phyloP scores from a whole-genome alignment of 495 filamentous ascomycete species.

The Aspergillus avenaceus region DNA sequence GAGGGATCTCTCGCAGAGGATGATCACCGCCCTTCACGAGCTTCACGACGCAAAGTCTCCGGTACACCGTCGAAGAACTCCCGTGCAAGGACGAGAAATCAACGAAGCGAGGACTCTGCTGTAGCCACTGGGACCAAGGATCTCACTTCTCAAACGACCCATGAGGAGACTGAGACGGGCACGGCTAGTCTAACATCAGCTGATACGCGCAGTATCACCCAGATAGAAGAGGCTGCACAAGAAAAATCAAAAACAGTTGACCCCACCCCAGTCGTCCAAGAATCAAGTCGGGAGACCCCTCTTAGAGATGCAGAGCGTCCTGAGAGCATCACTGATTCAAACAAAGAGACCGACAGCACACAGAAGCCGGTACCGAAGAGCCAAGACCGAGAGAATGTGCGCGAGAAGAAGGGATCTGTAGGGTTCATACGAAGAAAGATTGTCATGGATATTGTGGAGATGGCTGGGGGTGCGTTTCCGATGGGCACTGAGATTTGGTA shows the following conservation, averaged over 20 bases:
- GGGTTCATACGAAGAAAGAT: conserved; percentile 53
- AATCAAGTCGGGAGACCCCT: neutral
- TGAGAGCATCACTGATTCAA: too few species aligned
- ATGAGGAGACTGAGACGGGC: neutral
- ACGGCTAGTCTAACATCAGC: neutral
- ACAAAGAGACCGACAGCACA: neutral
- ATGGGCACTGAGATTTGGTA: conserved; percentile 68
- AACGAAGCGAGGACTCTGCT: neutral
- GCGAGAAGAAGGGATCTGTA: conserved; percentile 41
- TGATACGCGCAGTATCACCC: neutral
- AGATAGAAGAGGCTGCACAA: neutral
- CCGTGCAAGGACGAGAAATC: neutral
- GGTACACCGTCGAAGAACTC: conserved; percentile 2
- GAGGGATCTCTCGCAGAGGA: neutral
- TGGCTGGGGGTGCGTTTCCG: conserved; percentile 69
- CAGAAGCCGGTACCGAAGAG: conserved; percentile 1
- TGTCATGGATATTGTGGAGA: conserved; percentile 64
- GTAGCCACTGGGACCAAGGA: neutral
- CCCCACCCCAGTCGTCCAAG: neutral
- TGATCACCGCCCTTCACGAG: too few species aligned
- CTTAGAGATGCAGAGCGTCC: too few species aligned
- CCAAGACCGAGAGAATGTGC: conserved; percentile 1
- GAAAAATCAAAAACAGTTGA: neutral
- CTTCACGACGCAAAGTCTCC: neutral
- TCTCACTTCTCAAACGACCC: neutral